phyloP scores from a whole-genome alignment of 176 grass and related monocot species.

The Triticum monococcum region DNA sequence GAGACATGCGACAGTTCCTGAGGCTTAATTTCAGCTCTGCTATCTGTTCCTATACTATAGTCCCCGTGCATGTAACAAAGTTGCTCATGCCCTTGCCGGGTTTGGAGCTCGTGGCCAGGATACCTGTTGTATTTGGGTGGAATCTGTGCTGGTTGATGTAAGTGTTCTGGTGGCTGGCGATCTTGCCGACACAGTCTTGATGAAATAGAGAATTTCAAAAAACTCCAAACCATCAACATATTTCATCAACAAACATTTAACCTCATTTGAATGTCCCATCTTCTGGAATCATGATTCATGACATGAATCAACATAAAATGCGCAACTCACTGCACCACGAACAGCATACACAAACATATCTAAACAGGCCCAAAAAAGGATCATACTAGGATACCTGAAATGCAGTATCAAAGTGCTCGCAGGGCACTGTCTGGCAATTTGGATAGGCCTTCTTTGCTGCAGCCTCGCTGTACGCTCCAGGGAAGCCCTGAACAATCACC shows the following conservation, averaged over 20 bases:
- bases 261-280: not conserved
- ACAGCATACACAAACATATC: not conserved
- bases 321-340: not conserved
- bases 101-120: too few relatives aligned
- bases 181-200: too few relatives aligned
- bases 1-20: too few relatives aligned
- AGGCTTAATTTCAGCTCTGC: too few relatives aligned
- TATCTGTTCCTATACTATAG: too few relatives aligned
- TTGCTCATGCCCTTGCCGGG: too few relatives aligned
- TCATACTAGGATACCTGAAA: constrained; percentile 52
- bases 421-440: constrained; percentile 82
- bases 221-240: not conserved
- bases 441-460: constrained; percentile 83
- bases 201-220: too few relatives aligned
- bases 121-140: too few relatives aligned
- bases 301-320: not conserved
- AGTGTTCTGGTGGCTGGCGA: too few relatives aligned
- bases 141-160: too few relatives aligned
- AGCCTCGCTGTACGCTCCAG: constrained; percentile 85
- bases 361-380: not conserved
- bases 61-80: too few relatives aligned
- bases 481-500: constrained; percentile 52
- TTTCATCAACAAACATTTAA: not conserved
- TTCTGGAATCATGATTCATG: not conserved
- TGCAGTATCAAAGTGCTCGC: constrained; percentile 78